Evolutionary conservation across 768 basidiomycete genomes (phyloP).

Genomic region (Serendipita sp.): DNA sequence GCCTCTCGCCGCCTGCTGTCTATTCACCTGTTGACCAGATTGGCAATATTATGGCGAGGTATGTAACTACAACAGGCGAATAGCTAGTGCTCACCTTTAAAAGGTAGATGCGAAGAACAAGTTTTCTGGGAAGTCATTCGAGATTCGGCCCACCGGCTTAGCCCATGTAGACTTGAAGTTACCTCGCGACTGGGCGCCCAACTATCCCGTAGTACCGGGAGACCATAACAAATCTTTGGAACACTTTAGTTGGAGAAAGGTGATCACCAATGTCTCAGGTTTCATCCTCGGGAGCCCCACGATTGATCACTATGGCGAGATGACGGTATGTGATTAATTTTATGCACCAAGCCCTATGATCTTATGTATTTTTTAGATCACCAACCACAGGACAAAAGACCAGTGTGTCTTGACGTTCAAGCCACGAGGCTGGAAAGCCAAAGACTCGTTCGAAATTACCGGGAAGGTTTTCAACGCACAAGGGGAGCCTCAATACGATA

Average conservation of each 20-base stretch:
- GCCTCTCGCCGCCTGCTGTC: neutral
- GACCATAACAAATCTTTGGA: conserved; percentile 45
- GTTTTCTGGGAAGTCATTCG: conserved; percentile 93
- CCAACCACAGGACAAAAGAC: conserved; percentile 83
- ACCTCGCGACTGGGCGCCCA: conserved; percentile 45
- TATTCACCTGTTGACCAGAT: conserved; percentile 11
- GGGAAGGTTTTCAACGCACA: conserved; percentile 57
- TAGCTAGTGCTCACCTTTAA: neutral
- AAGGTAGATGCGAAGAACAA: conserved; percentile 94
- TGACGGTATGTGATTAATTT: conserved; percentile 48
- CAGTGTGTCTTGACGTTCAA: conserved; percentile 86
- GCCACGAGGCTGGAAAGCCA: conserved; percentile 87
- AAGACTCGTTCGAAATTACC: conserved; percentile 83
- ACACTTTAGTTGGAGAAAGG: conserved; percentile 94
- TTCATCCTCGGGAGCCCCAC: conserved; percentile 83
- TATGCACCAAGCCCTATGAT: neutral
- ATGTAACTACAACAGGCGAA: conserved; percentile 8
- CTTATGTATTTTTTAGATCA: conserved; percentile 30
- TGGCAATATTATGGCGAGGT: conserved; percentile 91
- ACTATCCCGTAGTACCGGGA: conserved; percentile 38
- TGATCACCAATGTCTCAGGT: conserved; percentile 78
- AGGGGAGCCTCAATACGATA: conserved; percentile 63
- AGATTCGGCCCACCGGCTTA: conserved; percentile 89
- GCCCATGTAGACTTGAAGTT: conserved; percentile 76
- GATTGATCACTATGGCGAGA: conserved; percentile 90